phyloP scores from a whole-genome alignment of 768 basidiomycete genomes.

The Suillus paluster region DNA sequence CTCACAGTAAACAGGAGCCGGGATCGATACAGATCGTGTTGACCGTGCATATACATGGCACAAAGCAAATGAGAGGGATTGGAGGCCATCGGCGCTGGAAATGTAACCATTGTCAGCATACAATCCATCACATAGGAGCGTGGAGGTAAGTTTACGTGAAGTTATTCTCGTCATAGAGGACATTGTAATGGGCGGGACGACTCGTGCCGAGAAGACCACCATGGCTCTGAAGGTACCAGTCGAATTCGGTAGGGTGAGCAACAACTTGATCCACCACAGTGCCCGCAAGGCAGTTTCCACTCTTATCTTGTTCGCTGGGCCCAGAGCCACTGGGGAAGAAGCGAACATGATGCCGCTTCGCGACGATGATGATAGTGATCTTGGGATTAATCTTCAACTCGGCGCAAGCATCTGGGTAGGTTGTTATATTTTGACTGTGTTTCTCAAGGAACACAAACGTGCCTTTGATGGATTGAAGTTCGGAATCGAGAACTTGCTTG shows the following conservation, averaged over 20 bases:
- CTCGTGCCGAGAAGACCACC: constrained; percentile 80
- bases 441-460: constrained; percentile 10
- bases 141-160: constrained; percentile 51
- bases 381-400: constrained; percentile 61
- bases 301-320: constrained; percentile 56
- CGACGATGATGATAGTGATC: constrained; percentile 81
- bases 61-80: constrained; percentile 71
- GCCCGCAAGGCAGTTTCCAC: constrained; percentile 77
- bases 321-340: constrained; percentile 52
- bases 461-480: constrained; percentile 67
- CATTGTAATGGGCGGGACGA: constrained; percentile 61
- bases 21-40: constrained; percentile 82
- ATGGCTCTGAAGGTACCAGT: constrained; percentile 81
- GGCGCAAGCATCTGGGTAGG: constrained; percentile 59
- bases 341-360: constrained; percentile 56
- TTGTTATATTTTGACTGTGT: constrained; percentile 10
- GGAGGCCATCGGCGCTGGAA: constrained; percentile 65
- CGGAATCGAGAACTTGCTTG: constrained; percentile 53
- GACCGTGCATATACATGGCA: constrained; percentile 84
- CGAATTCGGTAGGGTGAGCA: constrained; percentile 72
- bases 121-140: not conserved
- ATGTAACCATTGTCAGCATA: constrained; percentile 13
- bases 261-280: constrained; percentile 78
- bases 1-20: constrained; percentile 82
- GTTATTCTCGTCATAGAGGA: constrained; percentile 52